Percentiles rank a stretch among this genome's conserved stretches.
Evolutionary conservation across 1,139 yeast species (phyloP).

Genomic region (Yamadazyma dendronema): DNA sequence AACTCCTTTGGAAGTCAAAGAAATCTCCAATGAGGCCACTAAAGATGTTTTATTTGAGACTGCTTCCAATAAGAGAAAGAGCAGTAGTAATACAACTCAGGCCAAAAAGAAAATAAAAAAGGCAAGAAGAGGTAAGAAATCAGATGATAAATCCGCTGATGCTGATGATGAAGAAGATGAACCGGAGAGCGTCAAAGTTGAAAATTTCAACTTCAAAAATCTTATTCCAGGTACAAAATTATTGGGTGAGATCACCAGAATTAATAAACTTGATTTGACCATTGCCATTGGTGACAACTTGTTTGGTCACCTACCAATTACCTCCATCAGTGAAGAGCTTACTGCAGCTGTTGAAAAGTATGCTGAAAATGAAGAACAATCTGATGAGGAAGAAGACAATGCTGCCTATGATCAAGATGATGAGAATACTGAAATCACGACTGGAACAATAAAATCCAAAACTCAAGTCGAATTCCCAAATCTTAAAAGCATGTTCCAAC

Average conservation of each 20-base stretch:
- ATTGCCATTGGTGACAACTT: conserved; percentile 81
- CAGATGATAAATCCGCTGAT: conserved; percentile 18
- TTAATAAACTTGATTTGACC: conserved; percentile 62
- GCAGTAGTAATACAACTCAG: conserved; percentile 23
- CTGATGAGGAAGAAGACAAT: conserved; percentile 39
- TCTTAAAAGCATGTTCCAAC: conserved; percentile 50
- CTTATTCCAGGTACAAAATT: conserved; percentile 70
- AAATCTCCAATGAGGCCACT: conserved; percentile 89
- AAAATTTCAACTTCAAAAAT: conserved; percentile 58
- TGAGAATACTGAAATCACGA: conserved; percentile 27
- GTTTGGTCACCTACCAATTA: conserved; percentile 75
- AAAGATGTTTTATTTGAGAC: conserved; percentile 77
- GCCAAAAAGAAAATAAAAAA: conserved; percentile 27
- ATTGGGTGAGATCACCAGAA: conserved; percentile 69
- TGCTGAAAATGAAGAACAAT: conserved; percentile 40
- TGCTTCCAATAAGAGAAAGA: conserved; percentile 31
- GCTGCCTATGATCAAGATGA: conserved; percentile 29
- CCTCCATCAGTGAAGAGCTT: conserved; percentile 67
- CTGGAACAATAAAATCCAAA: conserved; percentile 24
- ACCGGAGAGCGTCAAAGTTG: conserved; percentile 44
- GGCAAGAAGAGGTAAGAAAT: conserved; percentile 36
- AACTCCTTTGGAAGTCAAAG: conserved; percentile 88
- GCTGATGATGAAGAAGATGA: conserved; percentile 19
- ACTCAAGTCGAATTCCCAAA: conserved; percentile 48
- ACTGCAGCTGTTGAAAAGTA: conserved; percentile 55